Evolutionary conservation across 2,329 filamentous ascomycete genomes (phyloP).

Genomic region (Penicillium sp.): DNA sequence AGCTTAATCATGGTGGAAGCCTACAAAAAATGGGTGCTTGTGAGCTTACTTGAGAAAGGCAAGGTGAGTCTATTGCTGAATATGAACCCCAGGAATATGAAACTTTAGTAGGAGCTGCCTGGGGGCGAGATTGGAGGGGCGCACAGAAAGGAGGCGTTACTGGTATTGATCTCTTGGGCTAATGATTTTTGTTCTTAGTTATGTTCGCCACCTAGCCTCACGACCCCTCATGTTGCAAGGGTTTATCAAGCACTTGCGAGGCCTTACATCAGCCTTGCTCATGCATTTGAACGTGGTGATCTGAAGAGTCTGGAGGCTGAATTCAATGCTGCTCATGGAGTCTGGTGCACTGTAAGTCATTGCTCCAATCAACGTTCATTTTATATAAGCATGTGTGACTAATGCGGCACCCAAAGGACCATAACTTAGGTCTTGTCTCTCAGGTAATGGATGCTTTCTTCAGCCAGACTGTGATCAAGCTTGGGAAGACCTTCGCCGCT

Average conservation of each 20-base stretch:
- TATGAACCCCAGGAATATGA: background rate
- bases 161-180: background rate
- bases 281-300: slow-evolving; percentile 61
- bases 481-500: slow-evolving; percentile 68
- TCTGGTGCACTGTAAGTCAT: slow-evolving; percentile 58
- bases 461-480: slow-evolving; percentile 68
- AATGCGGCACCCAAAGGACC: slow-evolving; percentile 51
- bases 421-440: slow-evolving; percentile 66
- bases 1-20: slow-evolving; percentile 82
- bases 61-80: slow-evolving; percentile 43
- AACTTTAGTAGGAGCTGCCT: no score
- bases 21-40: slow-evolving; percentile 86
- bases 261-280: slow-evolving; percentile 67
- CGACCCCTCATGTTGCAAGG: slow-evolving; percentile 53
- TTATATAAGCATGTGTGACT: background rate
- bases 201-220: slow-evolving; percentile 54
- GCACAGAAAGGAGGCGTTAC: background rate
- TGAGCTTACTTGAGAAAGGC: slow-evolving; percentile 68
- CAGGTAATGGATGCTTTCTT: slow-evolving; percentile 69
- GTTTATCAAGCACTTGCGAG: slow-evolving; percentile 58
- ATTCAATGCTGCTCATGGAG: slow-evolving; percentile 54
- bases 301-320: slow-evolving; percentile 61
- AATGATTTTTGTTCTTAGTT: slow-evolving; percentile 32
- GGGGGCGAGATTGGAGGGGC: no score
- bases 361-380: background rate